A percentile compares a stretch with the other conserved stretches of the same genome.
Conservation (phyloP, 352 stramenopile genomes). For the Phytophthora europaea region DNA sequence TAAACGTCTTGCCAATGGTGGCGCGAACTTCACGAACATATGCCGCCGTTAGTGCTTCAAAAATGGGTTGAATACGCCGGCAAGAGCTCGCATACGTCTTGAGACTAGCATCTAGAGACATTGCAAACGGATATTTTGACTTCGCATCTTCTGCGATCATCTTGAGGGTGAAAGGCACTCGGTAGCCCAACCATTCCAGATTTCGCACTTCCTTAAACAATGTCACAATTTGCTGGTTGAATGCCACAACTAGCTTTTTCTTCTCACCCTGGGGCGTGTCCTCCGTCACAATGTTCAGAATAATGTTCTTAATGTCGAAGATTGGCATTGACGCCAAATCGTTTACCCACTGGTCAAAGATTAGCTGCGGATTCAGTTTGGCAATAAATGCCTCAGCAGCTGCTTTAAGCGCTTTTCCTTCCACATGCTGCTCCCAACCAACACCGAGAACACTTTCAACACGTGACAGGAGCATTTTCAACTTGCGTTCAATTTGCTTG, state of each 20-base stretch:
- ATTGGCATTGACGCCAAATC: conserved; percentile 92
- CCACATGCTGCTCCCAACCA: conserved; percentile 98
- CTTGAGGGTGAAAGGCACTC: conserved; percentile 95
- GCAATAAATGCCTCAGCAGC: conserved; percentile 87
- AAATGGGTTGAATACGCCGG: conserved; percentile 85
- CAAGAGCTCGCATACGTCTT: conserved; percentile 93
- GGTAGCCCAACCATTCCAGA: conserved; percentile 98
- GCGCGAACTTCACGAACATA: conserved; percentile 88
- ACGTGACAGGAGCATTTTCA: conserved; percentile 96
- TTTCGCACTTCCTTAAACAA: conserved; percentile 99
- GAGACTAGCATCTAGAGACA: conserved; percentile 97
- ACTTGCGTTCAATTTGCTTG: conserved; percentile 99
- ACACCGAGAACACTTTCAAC: conserved; percentile 97
- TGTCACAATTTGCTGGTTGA: conserved; percentile 98
- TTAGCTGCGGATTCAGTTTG: conserved; percentile 91
- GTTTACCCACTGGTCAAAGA: conserved; percentile 97
- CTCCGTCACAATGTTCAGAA: conserved; percentile 91
- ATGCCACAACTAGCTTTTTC: conserved; percentile 91
- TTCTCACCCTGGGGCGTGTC: conserved; percentile 74
- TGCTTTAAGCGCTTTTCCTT: conserved; percentile 97
- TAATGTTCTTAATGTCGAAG: conserved; percentile 94
- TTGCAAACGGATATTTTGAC: conserved; percentile 97
- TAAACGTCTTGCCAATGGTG: conserved; percentile 91
- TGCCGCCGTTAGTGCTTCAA: conserved; percentile 76
- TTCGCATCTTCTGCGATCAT: conserved; percentile 98